phyloP scores from a whole-genome alignment of 345 rosid genomes.

The Dovyalis caffra region DNA sequence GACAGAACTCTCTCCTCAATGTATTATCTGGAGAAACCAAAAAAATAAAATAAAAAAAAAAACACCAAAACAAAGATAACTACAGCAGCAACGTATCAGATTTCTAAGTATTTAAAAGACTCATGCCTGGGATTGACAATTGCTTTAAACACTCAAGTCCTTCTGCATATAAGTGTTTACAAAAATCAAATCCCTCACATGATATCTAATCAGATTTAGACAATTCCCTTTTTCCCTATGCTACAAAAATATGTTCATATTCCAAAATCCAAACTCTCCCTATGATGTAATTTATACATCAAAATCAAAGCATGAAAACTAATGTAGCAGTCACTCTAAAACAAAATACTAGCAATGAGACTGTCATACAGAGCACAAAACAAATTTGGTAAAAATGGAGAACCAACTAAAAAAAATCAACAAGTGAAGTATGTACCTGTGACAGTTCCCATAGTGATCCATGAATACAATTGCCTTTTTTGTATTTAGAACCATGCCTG shows the following conservation, averaged over 20 bases:
- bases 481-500: conserved; percentile 77
- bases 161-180: neutral
- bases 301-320: neutral
- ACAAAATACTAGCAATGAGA: neutral
- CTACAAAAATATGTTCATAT: neutral
- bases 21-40: neutral
- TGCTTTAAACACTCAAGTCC: neutral
- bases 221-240: neutral
- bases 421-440: conserved; percentile 50
- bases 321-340: neutral
- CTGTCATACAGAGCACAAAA: neutral
- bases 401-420: neutral
- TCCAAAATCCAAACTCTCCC: neutral
- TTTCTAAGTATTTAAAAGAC: neutral
- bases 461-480: conserved; percentile 61
- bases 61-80: neutral
- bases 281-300: too few relatives aligned
- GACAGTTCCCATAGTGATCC: conserved; percentile 62
- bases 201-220: neutral
- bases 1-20: too few relatives aligned
- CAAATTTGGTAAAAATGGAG: neutral
- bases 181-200: neutral
- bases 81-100: neutral
- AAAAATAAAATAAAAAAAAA: too few relatives aligned
- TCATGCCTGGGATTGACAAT: neutral